Evolutionary conservation across 2,329 filamentous ascomycete genomes (phyloP).

Genomic region (Amesomyces nigricolor): DNA sequence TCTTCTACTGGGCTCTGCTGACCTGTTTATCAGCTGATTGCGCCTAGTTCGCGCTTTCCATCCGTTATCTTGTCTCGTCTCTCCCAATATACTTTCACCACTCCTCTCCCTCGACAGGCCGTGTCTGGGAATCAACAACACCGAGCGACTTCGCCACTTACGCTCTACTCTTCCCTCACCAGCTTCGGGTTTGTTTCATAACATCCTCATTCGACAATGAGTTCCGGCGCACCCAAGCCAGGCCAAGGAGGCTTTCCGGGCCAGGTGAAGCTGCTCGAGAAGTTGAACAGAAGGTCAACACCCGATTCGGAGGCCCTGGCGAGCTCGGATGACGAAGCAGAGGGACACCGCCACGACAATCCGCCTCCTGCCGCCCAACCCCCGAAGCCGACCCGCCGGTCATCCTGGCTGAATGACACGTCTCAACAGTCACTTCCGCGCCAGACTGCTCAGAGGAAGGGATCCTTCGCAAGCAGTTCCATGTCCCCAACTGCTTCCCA

Average conservation of each 20-base stretch:
- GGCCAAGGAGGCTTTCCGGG: slow-evolving; percentile 42
- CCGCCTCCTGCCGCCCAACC: slow-evolving; percentile 44
- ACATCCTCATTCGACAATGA: slow-evolving; percentile 39
- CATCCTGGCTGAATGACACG: slow-evolving; percentile 84
- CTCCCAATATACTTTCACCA: background rate
- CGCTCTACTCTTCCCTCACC: background rate
- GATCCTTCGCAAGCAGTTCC: slow-evolving; percentile 68
- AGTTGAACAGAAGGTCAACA: slow-evolving; percentile 75
- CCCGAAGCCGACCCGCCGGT: slow-evolving; percentile 61
- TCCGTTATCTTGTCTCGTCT: background rate
- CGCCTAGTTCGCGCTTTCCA: background rate
- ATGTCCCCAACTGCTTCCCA: slow-evolving; percentile 77
- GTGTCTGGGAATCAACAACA: background rate
- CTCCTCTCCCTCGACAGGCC: too few species aligned
- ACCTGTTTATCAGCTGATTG: background rate
- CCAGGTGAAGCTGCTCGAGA: slow-evolving; percentile 65
- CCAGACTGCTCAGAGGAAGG: slow-evolving; percentile 61
- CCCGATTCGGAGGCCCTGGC: slow-evolving; percentile 91
- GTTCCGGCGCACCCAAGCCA: slow-evolving; percentile 46
- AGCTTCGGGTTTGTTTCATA: background rate
- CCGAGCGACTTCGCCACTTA: background rate
- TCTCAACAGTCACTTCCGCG: slow-evolving; percentile 49
- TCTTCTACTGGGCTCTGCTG: too few species aligned
- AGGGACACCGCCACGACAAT: slow-evolving; percentile 55
- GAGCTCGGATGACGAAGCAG: slow-evolving; percentile 88